Base-by-base conservation (phyloP, 306 rosid genomes). In the Oxytropis ochrocephala region DNA sequence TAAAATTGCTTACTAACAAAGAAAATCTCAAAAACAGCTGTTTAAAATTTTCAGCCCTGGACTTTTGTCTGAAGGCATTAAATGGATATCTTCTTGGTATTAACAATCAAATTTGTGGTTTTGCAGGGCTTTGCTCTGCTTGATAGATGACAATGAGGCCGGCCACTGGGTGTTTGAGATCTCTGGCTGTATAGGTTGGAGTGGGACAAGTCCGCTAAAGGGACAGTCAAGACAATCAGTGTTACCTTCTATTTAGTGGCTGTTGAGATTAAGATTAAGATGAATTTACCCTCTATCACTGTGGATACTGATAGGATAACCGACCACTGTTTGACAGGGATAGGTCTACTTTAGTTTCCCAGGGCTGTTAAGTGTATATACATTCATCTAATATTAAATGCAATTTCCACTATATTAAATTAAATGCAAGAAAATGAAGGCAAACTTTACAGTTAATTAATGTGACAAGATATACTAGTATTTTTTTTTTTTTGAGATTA, bases 301-400 rank as follows among this genome's bases (percentile, higher is more conserved):
- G 75, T 76, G 63, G 47, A 65, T 52, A 54, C 78, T 61, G 79
- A 65, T 32, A 72, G 67, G 65, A 82, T 80, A 47, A 46, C 69
- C 69, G 69, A 73, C 76, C 68, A 19, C 8, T 67, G 39, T 77
- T 69, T 75, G 57, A 67, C 74, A 74, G 43, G 72, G 77, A 72
- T 50, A 38, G 64, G 58, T 64, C 80, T 49, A 27, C 73, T 64
- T 60, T 36, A 64, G 84, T 69, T 53, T 80, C 65, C 68, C 4
- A 47, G 69, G 33, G 43, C 57, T 78, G 41, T 61, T 58, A 84
- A 70, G 9, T 84, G 86, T 87, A 87, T 64, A 84, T 82, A 76
- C 81, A 69, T 78, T 82, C 78, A 51, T 79, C 69, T 63, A 64
- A 70, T 57, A 65, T 69, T 72, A 72, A 71, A 82, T 74, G 68